Percentiles rank a stretch among this genome's conserved stretches.
Evolutionary conservation across 192 early-diverging fungal genomes (phyloP).

Genomic region (Coemansia biformis): DNA sequence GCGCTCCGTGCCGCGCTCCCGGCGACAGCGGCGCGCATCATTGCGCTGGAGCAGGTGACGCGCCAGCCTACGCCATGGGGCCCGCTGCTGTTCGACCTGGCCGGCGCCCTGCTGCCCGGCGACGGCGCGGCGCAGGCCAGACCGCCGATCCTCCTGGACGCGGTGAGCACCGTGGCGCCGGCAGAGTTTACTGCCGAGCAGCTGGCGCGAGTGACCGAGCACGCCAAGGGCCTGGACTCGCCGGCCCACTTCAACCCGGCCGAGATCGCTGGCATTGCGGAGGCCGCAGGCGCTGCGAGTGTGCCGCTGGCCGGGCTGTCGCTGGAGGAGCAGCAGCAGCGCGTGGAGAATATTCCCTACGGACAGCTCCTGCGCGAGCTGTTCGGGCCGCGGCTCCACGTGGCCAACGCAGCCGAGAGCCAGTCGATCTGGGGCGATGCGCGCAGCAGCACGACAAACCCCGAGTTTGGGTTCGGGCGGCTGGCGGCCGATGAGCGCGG

Average conservation of each 20-base stretch:
- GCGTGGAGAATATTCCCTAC: conserved; percentile 70
- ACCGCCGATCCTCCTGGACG: conserved; percentile 36
- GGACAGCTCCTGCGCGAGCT: conserved; percentile 73
- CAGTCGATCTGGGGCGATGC: conserved; percentile 66
- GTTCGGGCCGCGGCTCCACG: conserved; percentile 67
- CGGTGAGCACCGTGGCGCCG: conserved; percentile 21
- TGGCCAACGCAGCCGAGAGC: conserved; percentile 72
- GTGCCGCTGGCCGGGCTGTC: conserved; percentile 20
- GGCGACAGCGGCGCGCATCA: conserved; percentile 54
- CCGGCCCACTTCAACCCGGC: conserved; percentile 45
- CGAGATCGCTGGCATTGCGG: conserved; percentile 18
- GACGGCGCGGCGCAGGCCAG: conserved; percentile 26
- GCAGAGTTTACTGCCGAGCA: conserved; percentile 17
- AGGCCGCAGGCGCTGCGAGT: background rate
- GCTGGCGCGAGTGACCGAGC: conserved; percentile 18
- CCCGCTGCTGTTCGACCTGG: conserved; percentile 80
- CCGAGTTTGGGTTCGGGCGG: conserved; percentile 85
- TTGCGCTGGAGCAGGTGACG: conserved; percentile 60
- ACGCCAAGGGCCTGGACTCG: conserved; percentile 14
- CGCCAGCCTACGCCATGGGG: conserved; percentile 66
- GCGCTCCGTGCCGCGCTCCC: conserved; percentile 59
- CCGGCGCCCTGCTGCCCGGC: conserved; percentile 65
- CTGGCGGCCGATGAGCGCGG: conserved; percentile 62
- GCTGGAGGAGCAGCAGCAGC: conserved; percentile 29
- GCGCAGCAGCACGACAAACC: conserved; percentile 54